Base-by-base conservation (phyloP, 148 eudicot genomes). In the Rhododendron vialii region DNA sequence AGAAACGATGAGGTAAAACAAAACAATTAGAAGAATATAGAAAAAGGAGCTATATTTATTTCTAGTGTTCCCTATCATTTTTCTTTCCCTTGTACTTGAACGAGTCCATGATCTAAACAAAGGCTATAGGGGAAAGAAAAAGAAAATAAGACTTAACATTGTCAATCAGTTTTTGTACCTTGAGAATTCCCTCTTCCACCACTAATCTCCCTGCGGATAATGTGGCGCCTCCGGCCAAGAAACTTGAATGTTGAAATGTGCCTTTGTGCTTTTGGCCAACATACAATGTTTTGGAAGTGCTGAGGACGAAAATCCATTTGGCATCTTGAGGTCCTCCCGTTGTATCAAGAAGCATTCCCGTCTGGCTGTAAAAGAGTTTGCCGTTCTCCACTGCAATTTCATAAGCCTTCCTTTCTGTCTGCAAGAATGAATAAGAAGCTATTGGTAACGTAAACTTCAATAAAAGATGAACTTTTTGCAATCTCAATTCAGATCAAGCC, bases 161-260 rank as follows among this genome's bases (percentile, higher is more conserved):
- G 5, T 1, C 41, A 51, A 24, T 61, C 35, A 2, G 15, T 30
- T 36, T 43, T 3, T 71, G 78, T 86, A 95, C 98, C 98, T 88
- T 88, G 45, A 95, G 73, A 81, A 87, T 81, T 28, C 98, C 96
- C 63, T 93, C 83, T 82, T 91, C 88, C 20, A 87, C 94, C 41
- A 92, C 90, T 55, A 95, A 83, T 90, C 94, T 88, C 13, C 98
- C 98, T 50, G 98, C 98, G n/a, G 98, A 88, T 65, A 93, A 87
- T 5, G 98, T 94, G 9, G 98, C 96, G 1, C 96, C 98, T 30
- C 98, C 98, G 55, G 98, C 96, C 85, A 95, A 86, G 79, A 95
- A 95, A 81, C 98, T 95, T 0, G 98, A 95, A 84, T 95, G 98
- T 57, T 95, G 98, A 88, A 95, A 95, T 17, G 83, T 89, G 61